Conservation (phyloP, 2,329 filamentous ascomycete genomes). For the Sporothrix phasma region DNA sequence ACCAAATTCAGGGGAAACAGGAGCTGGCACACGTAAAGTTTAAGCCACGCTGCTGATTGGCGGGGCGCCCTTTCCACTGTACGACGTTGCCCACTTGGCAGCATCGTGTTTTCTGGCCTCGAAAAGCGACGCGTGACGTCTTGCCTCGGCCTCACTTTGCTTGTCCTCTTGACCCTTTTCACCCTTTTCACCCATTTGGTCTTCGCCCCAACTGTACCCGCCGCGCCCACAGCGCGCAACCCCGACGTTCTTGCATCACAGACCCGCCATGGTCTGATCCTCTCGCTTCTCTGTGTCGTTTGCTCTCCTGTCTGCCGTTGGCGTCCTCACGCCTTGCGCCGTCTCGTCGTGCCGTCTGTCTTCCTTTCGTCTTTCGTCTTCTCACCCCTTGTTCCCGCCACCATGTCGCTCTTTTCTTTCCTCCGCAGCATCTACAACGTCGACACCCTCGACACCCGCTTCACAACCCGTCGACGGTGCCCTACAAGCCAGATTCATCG, state of each 20-base stretch:
- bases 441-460: constrained; percentile 37
- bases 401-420: constrained; percentile 31
- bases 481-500: constrained; percentile 46
- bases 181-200: not conserved
- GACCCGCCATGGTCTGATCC: constrained; percentile 11
- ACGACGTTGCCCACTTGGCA: not conserved
- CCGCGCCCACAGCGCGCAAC: not conserved
- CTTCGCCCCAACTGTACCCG: not conserved
- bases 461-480: constrained; percentile 57
- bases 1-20: constrained; percentile 6
- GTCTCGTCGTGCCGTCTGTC: too few relatives aligned
- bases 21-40: not conserved
- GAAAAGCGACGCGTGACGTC: constrained; percentile 4
- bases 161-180: not conserved
- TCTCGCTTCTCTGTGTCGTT: not conserved
- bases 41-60: constrained; percentile 11
- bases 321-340: not conserved
- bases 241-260: not conserved
- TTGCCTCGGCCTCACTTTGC: not conserved
- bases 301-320: not conserved
- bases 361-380: too few relatives aligned
- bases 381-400: too few relatives aligned
- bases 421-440: constrained; percentile 43
- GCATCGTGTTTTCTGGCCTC: constrained; percentile 1
- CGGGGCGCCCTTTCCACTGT: constrained; percentile 3